Conservation (phyloP, 805 yeast species). For the Spathaspora sp. region DNA sequence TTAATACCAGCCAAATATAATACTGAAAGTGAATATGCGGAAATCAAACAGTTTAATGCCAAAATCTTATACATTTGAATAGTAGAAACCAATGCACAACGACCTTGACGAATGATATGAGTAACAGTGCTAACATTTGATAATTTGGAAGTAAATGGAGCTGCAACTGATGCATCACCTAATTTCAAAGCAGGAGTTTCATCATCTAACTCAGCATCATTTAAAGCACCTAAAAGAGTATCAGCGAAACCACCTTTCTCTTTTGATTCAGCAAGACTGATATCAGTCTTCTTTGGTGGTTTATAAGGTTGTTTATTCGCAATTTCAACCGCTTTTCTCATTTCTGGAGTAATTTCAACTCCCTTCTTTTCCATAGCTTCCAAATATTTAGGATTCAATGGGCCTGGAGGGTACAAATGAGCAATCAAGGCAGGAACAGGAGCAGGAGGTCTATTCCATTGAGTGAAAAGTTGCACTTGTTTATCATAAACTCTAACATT, state of each 20-base stretch:
- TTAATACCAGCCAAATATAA: conserved; percentile 95
- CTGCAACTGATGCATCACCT: conserved; percentile 99
- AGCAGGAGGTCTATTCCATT: conserved; percentile 83
- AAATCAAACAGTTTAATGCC: conserved; percentile 93
- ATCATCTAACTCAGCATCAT: conserved; percentile 58
- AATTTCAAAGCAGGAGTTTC: conserved; percentile 92
- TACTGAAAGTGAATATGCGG: conserved; percentile 93
- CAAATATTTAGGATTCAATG: conserved; percentile 81
- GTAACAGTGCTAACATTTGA: conserved; percentile 91
- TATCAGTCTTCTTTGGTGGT: conserved; percentile 3
- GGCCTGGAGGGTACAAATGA: conserved; percentile 95
- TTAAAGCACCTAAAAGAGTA: conserved; percentile 52
- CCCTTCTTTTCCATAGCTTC: conserved; percentile 85
- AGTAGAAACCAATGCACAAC: conserved; percentile 95
- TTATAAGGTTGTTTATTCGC: conserved; percentile 31
- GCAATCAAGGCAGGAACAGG: conserved; percentile 87
- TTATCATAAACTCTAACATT: conserved; percentile 70
- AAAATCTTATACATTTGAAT: conserved; percentile 98
- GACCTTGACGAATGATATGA: conserved; percentile 93
- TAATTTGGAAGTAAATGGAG: conserved; percentile 95
- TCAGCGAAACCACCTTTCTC: conserved; percentile 48
- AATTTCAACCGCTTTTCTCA: conserved; percentile 54
- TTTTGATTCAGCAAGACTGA: conserved; percentile 41
- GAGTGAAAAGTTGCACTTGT: conserved; percentile 72
- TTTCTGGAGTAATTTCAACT: conserved; percentile 71